Evolutionary conservation across 23 red algal species (phyloP), one percentile per base, ranked within the genome.

Genomic region (Gracilariopsis chorda): DNA sequence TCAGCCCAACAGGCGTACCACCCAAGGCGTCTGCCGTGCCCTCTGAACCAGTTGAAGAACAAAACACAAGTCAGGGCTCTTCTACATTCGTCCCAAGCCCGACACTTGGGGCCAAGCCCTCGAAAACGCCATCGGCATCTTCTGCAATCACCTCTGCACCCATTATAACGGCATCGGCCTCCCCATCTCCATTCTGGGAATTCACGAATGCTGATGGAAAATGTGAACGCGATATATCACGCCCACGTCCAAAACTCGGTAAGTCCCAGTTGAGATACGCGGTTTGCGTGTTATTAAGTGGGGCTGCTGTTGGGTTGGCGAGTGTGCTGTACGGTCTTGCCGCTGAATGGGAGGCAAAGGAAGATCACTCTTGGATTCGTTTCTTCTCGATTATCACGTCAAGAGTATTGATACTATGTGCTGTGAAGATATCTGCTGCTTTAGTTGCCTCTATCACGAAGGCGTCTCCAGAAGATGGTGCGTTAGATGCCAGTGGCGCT

Each of bases 381-480:
- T 16, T 82, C 23, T 33, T 82, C 53, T 82, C 23, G 28, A 82
- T 82, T 51, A 52, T 61, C 19, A 33, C 60, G 21, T 47, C 77
- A 28, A 48, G 77, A 21, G 10, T 82, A 27, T 40, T 82, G 20
- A 82, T 58, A 9, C 36, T 82, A 28, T 47, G 48, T 60, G 48
- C 77, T 9, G 77, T 82, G 16, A 82, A 82, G 52, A 53, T 82
- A 32, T 82, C 77, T 36, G 77, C 77, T 33, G 77, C 77, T 29
- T 36, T 82, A 9, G 77, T 82, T 37, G 77, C 77, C 17, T 82
- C 77, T 28, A 82, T 82, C 47, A 82, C 77, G 77, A 82, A 82
- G 24, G 77, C 77, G 35, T 82, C 77, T 35, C 77, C 77, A 14
- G 77, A 61, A 8, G 77, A 82, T 60, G 40, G 77, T 13, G 77